phyloP scores from a whole-genome alignment of 306 rosid genomes.

The Purshia tridentata region DNA sequence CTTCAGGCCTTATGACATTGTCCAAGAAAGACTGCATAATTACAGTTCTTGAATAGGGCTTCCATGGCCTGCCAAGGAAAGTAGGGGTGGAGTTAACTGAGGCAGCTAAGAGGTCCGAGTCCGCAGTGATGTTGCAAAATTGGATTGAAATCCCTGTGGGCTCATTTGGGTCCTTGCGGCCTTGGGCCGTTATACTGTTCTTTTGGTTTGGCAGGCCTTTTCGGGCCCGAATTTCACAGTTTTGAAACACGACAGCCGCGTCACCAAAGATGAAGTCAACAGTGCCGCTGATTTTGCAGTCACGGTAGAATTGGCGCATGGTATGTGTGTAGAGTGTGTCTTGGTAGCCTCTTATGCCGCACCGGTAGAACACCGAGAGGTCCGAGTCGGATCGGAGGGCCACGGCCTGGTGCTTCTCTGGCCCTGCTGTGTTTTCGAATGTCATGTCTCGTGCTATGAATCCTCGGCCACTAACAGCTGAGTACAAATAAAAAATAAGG shows the following conservation, averaged over 20 bases:
- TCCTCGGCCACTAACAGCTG: conserved; percentile 85
- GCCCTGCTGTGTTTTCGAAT: conserved; percentile 81
- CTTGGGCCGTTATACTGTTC: conserved; percentile 87
- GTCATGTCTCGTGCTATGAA: conserved; percentile 78
- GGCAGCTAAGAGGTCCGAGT: conserved; percentile 43
- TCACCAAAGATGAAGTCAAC: conserved; percentile 88
- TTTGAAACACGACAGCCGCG: conserved; percentile 67
- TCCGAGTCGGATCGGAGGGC: conserved; percentile 87
- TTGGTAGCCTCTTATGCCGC: conserved; percentile 64
- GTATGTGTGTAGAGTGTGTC: conserved; percentile 85
- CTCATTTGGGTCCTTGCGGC: conserved; percentile 66
- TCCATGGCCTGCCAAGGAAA: conserved; percentile 89
- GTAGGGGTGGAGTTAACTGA: conserved; percentile 32
- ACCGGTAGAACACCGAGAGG: conserved; percentile 67
- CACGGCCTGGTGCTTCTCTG: conserved; percentile 83
- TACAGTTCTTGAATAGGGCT: conserved; percentile 64
- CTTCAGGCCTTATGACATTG: conserved; percentile 48
- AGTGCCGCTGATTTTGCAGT: conserved; percentile 73
- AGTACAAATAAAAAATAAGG: not conserved
- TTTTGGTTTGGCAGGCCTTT: conserved; percentile 67
- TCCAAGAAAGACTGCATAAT: conserved; percentile 59
- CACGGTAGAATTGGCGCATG: conserved; percentile 88
- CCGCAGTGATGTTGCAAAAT: conserved; percentile 68
- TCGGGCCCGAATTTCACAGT: conserved; percentile 49
- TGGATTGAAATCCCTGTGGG: conserved; percentile 85